Evolutionary conservation across 2,329 filamentous ascomycete species (phyloP).

Genomic region (Hymenoscyphus scutula): DNA sequence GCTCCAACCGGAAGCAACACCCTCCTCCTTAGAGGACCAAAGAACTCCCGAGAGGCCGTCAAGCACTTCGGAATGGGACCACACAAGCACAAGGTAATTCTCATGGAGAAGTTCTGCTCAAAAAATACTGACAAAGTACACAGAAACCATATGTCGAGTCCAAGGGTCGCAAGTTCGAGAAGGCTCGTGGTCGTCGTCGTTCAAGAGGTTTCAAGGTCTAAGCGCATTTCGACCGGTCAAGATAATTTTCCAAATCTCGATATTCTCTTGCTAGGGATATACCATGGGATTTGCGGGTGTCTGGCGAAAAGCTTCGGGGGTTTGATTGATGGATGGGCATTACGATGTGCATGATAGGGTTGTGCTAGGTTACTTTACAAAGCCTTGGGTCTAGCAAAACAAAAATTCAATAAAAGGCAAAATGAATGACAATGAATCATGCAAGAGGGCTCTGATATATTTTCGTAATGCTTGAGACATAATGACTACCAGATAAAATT

Average conservation of each 20-base stretch:
- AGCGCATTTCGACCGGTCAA: slow-evolving; percentile 38
- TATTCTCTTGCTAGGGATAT: slow-evolving; percentile 21
- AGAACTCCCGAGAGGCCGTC: slow-evolving; percentile 95
- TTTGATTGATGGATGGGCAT: slow-evolving; percentile 10
- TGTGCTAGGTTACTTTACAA: slow-evolving; percentile 1
- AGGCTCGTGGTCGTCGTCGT: slow-evolving; percentile 96
- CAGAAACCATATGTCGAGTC: slow-evolving; percentile 95
- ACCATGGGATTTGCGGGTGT: slow-evolving; percentile 11
- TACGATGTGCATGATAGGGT: neutral
- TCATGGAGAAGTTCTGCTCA: slow-evolving; percentile 25
- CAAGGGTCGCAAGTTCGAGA: slow-evolving; percentile 99
- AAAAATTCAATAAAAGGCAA: slow-evolving; percentile 7
- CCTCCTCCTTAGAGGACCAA: slow-evolving; percentile 92
- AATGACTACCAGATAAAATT: neutral
- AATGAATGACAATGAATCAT: slow-evolving; percentile 9
- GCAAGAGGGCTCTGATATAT: slow-evolving; percentile 38
- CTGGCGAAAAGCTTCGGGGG: slow-evolving; percentile 13
- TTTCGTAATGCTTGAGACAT: neutral
- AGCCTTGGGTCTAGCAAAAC: neutral
- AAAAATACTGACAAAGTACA: slow-evolving; percentile 37
- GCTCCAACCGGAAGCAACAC: slow-evolving; percentile 97
- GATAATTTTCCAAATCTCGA: slow-evolving; percentile 24
- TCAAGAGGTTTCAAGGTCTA: slow-evolving; percentile 99
- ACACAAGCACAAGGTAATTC: slow-evolving; percentile 88
- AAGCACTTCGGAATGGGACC: slow-evolving; percentile 99